These are phyloP conservation scores for Aureobasidium leucospermi DNA, from an alignment of 2,329 filamentous ascomycete genomes.

Conservation along the genomic window DNA sequence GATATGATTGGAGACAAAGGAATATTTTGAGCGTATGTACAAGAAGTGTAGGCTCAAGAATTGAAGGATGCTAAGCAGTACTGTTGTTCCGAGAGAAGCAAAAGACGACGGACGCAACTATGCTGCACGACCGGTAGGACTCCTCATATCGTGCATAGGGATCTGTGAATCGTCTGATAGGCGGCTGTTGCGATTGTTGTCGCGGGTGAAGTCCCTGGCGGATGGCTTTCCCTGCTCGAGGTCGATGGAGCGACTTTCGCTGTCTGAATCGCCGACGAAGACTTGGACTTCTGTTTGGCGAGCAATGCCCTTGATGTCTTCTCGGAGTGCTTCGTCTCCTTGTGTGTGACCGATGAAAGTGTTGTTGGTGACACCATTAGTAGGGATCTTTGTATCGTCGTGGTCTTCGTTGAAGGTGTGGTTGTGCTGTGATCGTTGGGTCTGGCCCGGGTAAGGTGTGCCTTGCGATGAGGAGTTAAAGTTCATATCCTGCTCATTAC, in stretches of 20 bases:
- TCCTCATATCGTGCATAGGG: slow-evolving; percentile 1
- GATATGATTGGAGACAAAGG: not conserved
- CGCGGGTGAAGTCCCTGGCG: not conserved
- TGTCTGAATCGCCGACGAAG: slow-evolving; percentile 7
- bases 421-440: not conserved
- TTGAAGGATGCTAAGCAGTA: not conserved
- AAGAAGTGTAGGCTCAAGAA: not conserved
- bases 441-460: not conserved
- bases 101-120: not conserved
- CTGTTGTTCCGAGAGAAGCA: not conserved
- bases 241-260: not conserved
- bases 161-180: slow-evolving; percentile 8
- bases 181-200: not conserved
- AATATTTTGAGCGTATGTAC: not conserved
- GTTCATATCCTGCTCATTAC: not conserved
- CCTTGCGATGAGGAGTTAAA: not conserved
- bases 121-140: not conserved
- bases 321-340: not conserved
- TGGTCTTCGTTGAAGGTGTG: not conserved
- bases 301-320: slow-evolving; percentile 5
- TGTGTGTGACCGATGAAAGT: not conserved
- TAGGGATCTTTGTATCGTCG: not conserved
- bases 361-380: not conserved
- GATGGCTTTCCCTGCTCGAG: not conserved
- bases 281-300: slow-evolving; percentile 6